Evolutionary conservation across 495 filamentous ascomycete species (phyloP).

Genomic region (Penicillium verhagenii): DNA sequence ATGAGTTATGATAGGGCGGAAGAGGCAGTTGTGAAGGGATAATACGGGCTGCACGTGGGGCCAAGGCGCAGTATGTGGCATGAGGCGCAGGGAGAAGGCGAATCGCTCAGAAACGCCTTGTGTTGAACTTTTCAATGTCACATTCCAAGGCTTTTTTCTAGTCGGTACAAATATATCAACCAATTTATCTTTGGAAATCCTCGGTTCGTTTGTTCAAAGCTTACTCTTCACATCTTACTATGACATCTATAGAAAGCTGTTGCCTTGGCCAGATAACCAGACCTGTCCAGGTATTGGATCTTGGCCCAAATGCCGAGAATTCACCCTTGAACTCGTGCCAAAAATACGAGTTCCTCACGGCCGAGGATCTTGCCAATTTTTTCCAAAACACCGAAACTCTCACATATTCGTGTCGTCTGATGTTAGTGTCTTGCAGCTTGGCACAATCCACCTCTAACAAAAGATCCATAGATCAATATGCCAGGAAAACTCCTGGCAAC

Average conservation of each 20-base stretch:
- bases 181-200: neutral
- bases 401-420: conserved; percentile 3
- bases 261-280: neutral
- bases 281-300: conserved; percentile 1
- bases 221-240: neutral
- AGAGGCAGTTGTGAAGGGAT: neutral
- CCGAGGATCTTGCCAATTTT: neutral
- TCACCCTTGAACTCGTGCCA: neutral
- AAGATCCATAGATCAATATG: conserved; percentile 39
- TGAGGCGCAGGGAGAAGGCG: neutral
- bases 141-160: too few relatives aligned
- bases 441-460: neutral
- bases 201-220: too few relatives aligned
- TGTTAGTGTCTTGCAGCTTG: conserved; percentile 1
- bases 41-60: neutral
- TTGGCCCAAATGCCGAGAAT: neutral
- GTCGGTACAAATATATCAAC: neutral
- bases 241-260: neutral
- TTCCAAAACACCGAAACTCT: neutral
- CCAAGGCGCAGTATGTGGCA: neutral
- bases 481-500: conserved; percentile 42
- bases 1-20: neutral
- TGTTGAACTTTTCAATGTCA: neutral
- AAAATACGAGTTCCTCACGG: neutral
- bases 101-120: neutral